These are phyloP conservation scores for Allium fistulosum DNA, from an alignment of 106 monocot species.

Conservation along the genomic window DNA sequence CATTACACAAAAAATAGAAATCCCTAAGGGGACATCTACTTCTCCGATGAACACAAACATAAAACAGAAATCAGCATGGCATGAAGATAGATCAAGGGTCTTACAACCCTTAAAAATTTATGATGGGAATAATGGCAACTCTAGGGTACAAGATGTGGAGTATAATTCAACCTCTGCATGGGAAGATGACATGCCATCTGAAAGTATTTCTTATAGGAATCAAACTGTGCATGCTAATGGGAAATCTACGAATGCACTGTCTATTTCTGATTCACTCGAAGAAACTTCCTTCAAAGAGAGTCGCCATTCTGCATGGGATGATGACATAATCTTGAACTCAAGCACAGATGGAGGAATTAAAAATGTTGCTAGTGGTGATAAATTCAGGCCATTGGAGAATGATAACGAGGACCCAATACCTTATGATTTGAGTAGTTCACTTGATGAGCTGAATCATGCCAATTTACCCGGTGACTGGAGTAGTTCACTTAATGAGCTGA, in stretches of 20 bases:
- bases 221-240: not conserved
- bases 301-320: constrained; percentile 50
- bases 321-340: constrained; percentile 20
- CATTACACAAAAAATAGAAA: constrained; percentile 23
- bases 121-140: constrained; percentile 1
- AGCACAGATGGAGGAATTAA: not conserved
- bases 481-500: too few relatives aligned
- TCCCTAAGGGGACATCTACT: constrained; percentile 9
- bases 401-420: too few relatives aligned
- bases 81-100: constrained; percentile 27
- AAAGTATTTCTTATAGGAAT: constrained; percentile 1
- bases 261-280: not conserved
- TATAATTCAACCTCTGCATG: constrained; percentile 31
- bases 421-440: not conserved
- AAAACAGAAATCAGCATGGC: constrained; percentile 31
- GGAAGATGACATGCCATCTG: constrained; percentile 9
- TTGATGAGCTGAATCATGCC: not conserved
- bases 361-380: too few relatives aligned
- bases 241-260: not conserved
- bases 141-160: constrained; percentile 5
- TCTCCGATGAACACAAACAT: constrained; percentile 17
- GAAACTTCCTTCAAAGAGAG: constrained; percentile 1
- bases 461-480: not conserved
- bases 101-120: constrained; percentile 15
- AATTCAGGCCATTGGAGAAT: too few relatives aligned